A percentile compares a stretch with the other conserved stretches of the same genome.
These are phyloP conservation scores for Ceratobasidium sp. DNA, from an alignment of 1,284 basidiomycete genomes.

Conservation along the genomic window DNA sequence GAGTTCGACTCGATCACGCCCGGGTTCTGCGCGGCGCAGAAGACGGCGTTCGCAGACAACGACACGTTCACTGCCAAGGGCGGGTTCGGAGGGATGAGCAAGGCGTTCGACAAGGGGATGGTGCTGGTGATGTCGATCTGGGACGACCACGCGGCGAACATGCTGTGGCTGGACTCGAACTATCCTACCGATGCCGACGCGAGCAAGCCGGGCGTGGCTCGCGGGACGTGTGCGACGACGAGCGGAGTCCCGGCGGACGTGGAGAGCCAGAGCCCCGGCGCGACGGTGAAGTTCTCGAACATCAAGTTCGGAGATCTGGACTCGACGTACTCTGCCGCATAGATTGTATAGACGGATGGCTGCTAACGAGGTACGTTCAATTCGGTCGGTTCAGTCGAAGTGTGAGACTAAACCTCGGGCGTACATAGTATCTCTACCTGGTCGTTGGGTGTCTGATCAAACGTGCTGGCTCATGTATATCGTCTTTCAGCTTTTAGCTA, in stretches of 20 bases:
- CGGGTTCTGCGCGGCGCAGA: conserved; percentile 61
- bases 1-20: conserved; percentile 57
- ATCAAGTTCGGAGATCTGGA: conserved; percentile 48
- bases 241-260: conserved; percentile 65
- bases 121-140: conserved; percentile 64
- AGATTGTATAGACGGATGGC: neutral
- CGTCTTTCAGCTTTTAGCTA: no score
- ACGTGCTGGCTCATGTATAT: no score
- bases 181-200: conserved; percentile 64
- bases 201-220: conserved; percentile 64
- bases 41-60: conserved; percentile 61
- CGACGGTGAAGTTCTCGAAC: conserved; percentile 46
- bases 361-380: no score
- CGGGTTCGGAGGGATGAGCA: conserved; percentile 63
- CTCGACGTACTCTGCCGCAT: conserved; percentile 43
- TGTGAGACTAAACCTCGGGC: no score
- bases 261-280: conserved; percentile 55
- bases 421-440: no score
- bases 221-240: conserved; percentile 67
- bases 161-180: conserved; percentile 71
- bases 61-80: conserved; percentile 65
- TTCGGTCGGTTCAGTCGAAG: no score
- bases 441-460: no score
- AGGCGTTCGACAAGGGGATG: conserved; percentile 64
- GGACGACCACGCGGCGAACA: conserved; percentile 59